Conservation (phyloP, 2,329 filamentous ascomycete species). For the Tolypocladium pustulatum region DNA sequence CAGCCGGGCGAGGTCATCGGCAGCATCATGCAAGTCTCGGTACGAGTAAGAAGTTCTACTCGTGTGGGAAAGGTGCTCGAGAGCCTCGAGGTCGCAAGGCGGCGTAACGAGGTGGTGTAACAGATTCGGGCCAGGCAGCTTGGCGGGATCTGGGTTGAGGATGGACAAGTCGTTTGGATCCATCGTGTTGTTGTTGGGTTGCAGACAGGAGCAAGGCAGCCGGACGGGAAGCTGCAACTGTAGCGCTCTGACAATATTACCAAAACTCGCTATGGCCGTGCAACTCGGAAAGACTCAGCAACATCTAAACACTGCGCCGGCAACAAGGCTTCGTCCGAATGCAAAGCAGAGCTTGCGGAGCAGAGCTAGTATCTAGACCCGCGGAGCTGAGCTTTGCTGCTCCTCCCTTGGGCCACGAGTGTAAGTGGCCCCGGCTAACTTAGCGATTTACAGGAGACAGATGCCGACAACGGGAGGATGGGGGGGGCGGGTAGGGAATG, state of each 20-base stretch:
- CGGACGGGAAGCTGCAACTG: neutral
- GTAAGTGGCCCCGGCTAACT: neutral
- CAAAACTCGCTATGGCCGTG: neutral
- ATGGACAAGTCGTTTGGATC: slow-evolving; percentile 26
- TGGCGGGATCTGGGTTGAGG: slow-evolving; percentile 31
- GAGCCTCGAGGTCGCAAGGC: slow-evolving; percentile 14
- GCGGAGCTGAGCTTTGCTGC: neutral
- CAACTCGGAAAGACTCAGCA: neutral
- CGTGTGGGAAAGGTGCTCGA: slow-evolving; percentile 19
- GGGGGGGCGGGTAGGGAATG: neutral
- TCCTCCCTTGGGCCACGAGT: neutral
- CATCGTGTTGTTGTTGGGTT: slow-evolving; percentile 10
- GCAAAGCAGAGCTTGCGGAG: neutral
- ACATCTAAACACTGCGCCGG: neutral
- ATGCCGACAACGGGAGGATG: neutral
- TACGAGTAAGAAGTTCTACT: slow-evolving; percentile 44
- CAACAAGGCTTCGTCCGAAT: neutral
- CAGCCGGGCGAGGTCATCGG: slow-evolving; percentile 42
- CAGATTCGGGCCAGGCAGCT: slow-evolving; percentile 31
- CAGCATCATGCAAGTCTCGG: slow-evolving; percentile 45
- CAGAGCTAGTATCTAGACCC: neutral
- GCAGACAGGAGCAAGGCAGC: neutral
- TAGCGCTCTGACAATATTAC: neutral
- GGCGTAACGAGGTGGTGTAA: slow-evolving; percentile 50
- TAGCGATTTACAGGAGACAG: neutral